A percentile compares a stretch with the other conserved stretches of the same genome.
Conservation (phyloP, 2,329 filamentous ascomycete species). For the Truncatella angustata region DNA sequence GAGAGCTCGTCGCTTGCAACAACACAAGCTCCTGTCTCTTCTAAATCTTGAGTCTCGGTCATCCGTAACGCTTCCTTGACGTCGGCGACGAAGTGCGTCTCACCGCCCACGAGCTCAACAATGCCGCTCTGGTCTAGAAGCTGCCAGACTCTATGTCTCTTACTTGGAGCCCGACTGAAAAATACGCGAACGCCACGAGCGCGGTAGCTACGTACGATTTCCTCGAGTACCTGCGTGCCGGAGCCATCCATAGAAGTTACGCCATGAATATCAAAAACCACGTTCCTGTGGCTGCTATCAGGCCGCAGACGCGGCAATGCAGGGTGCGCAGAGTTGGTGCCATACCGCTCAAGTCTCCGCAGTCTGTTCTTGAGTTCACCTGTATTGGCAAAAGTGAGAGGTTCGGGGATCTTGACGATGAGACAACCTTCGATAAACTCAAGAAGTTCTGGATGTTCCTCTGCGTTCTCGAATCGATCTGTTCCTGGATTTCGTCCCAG, state of each 20-base stretch:
- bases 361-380: slow-evolving; percentile 85
- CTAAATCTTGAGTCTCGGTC: slow-evolving; percentile 65
- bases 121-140: slow-evolving; percentile 81
- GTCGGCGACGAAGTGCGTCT: slow-evolving; percentile 73
- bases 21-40: slow-evolving; percentile 8
- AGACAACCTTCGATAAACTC: slow-evolving; percentile 91
- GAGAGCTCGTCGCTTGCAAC: slow-evolving; percentile 3
- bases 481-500: slow-evolving; percentile 85
- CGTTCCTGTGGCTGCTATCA: slow-evolving; percentile 81
- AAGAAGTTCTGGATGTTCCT: slow-evolving; percentile 66
- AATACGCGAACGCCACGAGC: slow-evolving; percentile 74
- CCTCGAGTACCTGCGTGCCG: slow-evolving; percentile 83
- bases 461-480: slow-evolving; percentile 82
- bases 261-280: slow-evolving; percentile 98
- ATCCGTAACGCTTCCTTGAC: slow-evolving; percentile 82
- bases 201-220: slow-evolving; percentile 83
- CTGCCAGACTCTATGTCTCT: slow-evolving; percentile 59
- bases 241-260: slow-evolving; percentile 93
- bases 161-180: slow-evolving; percentile 59
- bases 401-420: slow-evolving; percentile 97
- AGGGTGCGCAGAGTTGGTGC: slow-evolving; percentile 81
- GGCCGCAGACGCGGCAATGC: slow-evolving; percentile 77
- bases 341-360: slow-evolving; percentile 82
- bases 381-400: slow-evolving; percentile 94
- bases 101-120: slow-evolving; percentile 76